Evolutionary conservation across 1,139 yeast species (phyloP).

Genomic region (Komagataea norvegica): DNA sequence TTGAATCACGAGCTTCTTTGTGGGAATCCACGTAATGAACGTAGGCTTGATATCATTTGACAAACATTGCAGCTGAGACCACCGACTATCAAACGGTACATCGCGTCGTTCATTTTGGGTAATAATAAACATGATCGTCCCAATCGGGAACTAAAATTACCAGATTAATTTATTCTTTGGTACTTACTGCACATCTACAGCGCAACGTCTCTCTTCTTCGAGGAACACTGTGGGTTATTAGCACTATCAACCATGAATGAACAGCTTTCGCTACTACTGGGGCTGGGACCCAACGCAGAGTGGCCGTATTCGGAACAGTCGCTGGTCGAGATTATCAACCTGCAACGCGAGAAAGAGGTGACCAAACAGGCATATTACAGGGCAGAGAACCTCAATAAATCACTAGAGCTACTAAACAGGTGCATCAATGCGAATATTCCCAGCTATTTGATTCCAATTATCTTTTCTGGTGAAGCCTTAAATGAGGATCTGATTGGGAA

Average conservation of each 20-base stretch:
- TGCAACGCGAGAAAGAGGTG: slow-evolving; percentile 72
- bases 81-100: no score
- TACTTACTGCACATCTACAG: no score
- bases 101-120: no score
- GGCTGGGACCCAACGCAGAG: slow-evolving; percentile 41
- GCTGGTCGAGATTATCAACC: slow-evolving; percentile 54
- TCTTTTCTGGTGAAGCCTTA: slow-evolving; percentile 39
- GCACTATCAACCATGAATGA: slow-evolving; percentile 14
- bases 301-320: slow-evolving; percentile 66
- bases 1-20: no score
- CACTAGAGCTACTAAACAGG: slow-evolving; percentile 55
- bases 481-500: slow-evolving; percentile 13
- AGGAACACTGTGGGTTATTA: no score
- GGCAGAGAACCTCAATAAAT: slow-evolving; percentile 56
- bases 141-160: no score
- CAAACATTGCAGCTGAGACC: no score
- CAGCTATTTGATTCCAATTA: slow-evolving; percentile 55
- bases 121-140: no score
- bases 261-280: slow-evolving; percentile 37
- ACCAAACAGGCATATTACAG: slow-evolving; percentile 79
- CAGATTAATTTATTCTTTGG: no score
- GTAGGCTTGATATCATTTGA: no score
- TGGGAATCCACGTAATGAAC: no score
- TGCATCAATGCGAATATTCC: slow-evolving; percentile 69
- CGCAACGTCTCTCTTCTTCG: no score